Evolutionary conservation across 345 rosid genomes (phyloP).

Genomic region (Corchorus olitorius): DNA sequence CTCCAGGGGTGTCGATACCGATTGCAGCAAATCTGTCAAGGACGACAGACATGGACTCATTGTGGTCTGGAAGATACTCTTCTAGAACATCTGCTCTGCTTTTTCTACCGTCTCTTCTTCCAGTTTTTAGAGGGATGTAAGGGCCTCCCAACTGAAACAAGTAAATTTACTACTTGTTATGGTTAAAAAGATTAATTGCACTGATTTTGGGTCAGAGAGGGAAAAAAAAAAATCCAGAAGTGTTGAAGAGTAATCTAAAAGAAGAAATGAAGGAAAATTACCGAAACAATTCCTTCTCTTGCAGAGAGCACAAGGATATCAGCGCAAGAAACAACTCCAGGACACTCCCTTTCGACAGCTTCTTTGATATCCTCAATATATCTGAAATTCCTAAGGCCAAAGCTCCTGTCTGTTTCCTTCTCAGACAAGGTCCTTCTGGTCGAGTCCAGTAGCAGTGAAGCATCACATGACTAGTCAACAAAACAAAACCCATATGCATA

Average conservation of each 20-base stretch:
- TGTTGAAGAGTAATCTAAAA: too few relatives aligned
- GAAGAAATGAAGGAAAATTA: too few relatives aligned
- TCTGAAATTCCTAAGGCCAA: constrained; percentile 92
- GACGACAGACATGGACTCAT: constrained; percentile 82
- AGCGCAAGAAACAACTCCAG: constrained; percentile 86
- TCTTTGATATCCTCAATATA: constrained; percentile 90
- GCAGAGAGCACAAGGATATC: constrained; percentile 89
- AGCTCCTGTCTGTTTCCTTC: constrained; percentile 96
- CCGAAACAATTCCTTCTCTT: constrained; percentile 85
- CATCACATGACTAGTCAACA: constrained; percentile 78
- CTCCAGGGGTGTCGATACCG: constrained; percentile 80
- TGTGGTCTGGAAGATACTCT: constrained; percentile 86
- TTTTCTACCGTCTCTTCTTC: constrained; percentile 88
- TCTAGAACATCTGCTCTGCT: constrained; percentile 85
- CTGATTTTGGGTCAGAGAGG: background rate
- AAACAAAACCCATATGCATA: background rate
- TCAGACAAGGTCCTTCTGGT: constrained; percentile 90
- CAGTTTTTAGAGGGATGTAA: constrained; percentile 79
- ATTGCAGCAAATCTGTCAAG: constrained; percentile 78
- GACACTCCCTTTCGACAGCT: constrained; percentile 95
- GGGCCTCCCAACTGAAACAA: constrained; percentile 87
- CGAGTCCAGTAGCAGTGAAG: constrained; percentile 93
- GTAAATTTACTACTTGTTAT: background rate
- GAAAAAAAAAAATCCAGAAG: too few relatives aligned
- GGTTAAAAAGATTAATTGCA: background rate